A percentile compares a stretch with the other conserved stretches of the same genome.
Evolutionary conservation across 192 early-diverging fungal genomes (phyloP).

Genomic region (Podila horticola): DNA sequence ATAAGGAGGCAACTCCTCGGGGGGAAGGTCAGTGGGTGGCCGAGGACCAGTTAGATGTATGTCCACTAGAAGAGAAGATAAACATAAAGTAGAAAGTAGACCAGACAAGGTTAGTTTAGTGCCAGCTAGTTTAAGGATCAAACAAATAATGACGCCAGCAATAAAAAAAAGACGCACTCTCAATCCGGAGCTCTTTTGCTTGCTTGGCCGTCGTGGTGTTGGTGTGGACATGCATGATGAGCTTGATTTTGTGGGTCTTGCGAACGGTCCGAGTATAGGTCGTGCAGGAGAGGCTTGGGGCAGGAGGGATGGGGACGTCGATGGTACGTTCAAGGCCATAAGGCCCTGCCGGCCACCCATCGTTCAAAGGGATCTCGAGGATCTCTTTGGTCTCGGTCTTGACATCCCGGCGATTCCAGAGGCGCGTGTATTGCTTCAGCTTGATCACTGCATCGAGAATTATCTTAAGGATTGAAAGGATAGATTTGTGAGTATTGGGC

Average conservation of each 20-base stretch:
- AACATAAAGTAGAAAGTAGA: neutral
- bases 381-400: conserved; percentile 36
- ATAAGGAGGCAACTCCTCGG: conserved; percentile 30
- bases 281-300: conserved; percentile 34
- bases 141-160: neutral
- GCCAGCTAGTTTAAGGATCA: no score
- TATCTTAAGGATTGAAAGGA: neutral
- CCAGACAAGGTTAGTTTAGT: neutral
- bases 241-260: conserved; percentile 40
- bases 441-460: conserved; percentile 27
- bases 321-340: conserved; percentile 27
- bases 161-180: conserved; percentile 22
- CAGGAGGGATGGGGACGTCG: conserved; percentile 19
- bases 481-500: no score
- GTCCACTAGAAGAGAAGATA: conserved; percentile 11
- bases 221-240: conserved; percentile 37
- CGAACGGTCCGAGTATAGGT: conserved; percentile 20
- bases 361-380: conserved; percentile 9
- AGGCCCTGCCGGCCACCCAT: conserved; percentile 9
- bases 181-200: conserved; percentile 30
- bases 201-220: conserved; percentile 21
- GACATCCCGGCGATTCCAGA: conserved; percentile 34
- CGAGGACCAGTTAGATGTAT: conserved; percentile 30
- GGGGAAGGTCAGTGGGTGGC: conserved; percentile 12
- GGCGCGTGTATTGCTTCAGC: conserved; percentile 39